Evolutionary conservation across 441 rosid species (phyloP).

Genomic region (Gossypium davidsonii): DNA sequence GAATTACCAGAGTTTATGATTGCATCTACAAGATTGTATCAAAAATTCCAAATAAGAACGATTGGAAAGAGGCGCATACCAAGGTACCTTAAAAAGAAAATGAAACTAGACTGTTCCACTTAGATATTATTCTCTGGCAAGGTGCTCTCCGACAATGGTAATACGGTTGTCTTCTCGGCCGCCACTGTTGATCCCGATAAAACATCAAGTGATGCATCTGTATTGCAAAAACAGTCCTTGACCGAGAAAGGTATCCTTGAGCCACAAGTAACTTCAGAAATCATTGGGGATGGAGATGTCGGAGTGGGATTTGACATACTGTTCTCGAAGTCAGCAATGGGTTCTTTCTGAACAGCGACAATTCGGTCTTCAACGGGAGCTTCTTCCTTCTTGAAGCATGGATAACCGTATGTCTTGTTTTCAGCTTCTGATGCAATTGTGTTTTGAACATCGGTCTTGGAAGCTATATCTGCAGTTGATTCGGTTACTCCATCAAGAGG

Average conservation of each 20-base stretch:
- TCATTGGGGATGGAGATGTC: background rate
- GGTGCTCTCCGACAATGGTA: constrained; percentile 7
- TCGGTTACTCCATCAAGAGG: constrained; percentile 7
- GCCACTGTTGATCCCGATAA: background rate
- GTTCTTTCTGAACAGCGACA: constrained; percentile 21
- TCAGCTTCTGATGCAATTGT: constrained; percentile 12
- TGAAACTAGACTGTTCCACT: background rate
- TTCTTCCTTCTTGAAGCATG: constrained; percentile 16
- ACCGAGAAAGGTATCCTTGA: constrained; percentile 23
- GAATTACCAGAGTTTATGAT: background rate
- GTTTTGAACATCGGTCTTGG: constrained; percentile 17
- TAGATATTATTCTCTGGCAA: constrained; percentile 15
- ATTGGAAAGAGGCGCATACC: background rate
- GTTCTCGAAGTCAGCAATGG: constrained; percentile 6
- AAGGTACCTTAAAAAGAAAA: background rate
- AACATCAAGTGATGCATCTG: constrained; percentile 12
- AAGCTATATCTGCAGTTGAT: constrained; percentile 1
- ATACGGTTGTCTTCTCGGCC: constrained; percentile 16
- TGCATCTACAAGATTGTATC: background rate
- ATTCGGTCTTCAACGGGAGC: constrained; percentile 18
- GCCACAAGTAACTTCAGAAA: background rate
- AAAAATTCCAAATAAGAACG: background rate
- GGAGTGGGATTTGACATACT: constrained; percentile 4
- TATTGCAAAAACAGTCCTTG: constrained; percentile 23
- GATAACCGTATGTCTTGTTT: constrained; percentile 1